Evolutionary conservation across 352 stramenopile species (phyloP), one percentile per base, ranked within the genome.

Genomic region (Pythium aquatile): DNA sequence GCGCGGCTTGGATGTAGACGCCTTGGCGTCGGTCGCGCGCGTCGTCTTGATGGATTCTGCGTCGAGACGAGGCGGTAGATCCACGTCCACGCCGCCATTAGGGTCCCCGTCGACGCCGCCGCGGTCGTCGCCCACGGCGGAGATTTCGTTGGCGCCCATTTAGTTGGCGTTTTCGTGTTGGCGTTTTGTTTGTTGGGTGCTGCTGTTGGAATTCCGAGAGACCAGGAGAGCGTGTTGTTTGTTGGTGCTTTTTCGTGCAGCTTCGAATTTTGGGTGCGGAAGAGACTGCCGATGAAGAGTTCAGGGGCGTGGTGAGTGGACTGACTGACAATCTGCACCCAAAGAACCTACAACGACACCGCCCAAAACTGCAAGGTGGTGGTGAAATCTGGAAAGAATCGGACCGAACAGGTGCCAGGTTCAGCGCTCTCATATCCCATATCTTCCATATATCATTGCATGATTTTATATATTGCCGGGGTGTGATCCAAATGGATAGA

Each of bases 221-320:
- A 51, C 14, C 14, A n/a, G 16, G 6, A 11, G 14, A 26, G 40
- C 7, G 40, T 5, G 10, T 46, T 48, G 16, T 48, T 26, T 48
- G 40, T 48, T 48, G 16, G 11, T 26, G 44, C 17, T 29, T 51
- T 51, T 29, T 51, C 39, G 8, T 51, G 17, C 44, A 29, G 10
- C 44, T 51, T 51, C 44, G 44, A 51, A 16, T 51, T 51, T 51
- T 51, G 44, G 44, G 44, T 51, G 44, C 44, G 44, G 44, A 51
- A 51, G 44, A 51, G 44, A 51, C 44, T 51, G 44, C 44, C 5
- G 32, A 35, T 28, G 44, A 51, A 51, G 44, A 51, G 44, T 51
- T 51, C 44, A 51, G 42, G 35, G 35, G n/a, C 39, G 3, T 24
- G 2, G 39, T 5, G 2, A 1, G 39, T 11, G 7, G 42, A 49